Evolutionary conservation across 331 rosid species (phyloP).

Genomic region (Malus hybrid): DNA sequence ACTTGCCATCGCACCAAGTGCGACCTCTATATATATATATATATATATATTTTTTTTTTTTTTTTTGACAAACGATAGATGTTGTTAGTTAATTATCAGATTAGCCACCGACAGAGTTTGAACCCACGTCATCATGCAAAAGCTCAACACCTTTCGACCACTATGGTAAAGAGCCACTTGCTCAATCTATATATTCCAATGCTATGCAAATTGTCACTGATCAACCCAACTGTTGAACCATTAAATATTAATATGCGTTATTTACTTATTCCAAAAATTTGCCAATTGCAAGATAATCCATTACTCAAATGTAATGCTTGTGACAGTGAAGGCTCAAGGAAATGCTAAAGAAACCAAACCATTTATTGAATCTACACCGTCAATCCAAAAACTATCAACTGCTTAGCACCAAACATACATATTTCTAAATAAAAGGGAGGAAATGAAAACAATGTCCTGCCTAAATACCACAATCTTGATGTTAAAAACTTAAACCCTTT

Average conservation of each 20-base stretch:
- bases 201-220: too few species aligned
- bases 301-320: neutral
- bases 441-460: neutral
- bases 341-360: neutral
- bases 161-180: too few species aligned
- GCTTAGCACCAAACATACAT: neutral
- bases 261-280: neutral
- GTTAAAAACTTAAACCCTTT: constrained; percentile 1
- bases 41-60: too few species aligned
- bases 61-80: too few species aligned
- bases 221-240: neutral
- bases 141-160: too few species aligned
- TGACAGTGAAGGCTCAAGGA: neutral
- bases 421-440: neutral
- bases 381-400: neutral
- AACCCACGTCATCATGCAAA: too few species aligned
- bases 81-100: too few species aligned
- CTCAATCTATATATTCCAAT: neutral
- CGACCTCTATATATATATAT: neutral
- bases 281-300: neutral
- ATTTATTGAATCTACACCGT: neutral
- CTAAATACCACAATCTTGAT: neutral
- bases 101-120: too few species aligned
- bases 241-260: neutral
- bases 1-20: too few species aligned